A percentile compares a stretch with the other conserved stretches of the same genome.
These are phyloP conservation scores for Alternaria sp. DNA, from an alignment of 2,329 filamentous ascomycete species.

Conservation along the genomic window DNA sequence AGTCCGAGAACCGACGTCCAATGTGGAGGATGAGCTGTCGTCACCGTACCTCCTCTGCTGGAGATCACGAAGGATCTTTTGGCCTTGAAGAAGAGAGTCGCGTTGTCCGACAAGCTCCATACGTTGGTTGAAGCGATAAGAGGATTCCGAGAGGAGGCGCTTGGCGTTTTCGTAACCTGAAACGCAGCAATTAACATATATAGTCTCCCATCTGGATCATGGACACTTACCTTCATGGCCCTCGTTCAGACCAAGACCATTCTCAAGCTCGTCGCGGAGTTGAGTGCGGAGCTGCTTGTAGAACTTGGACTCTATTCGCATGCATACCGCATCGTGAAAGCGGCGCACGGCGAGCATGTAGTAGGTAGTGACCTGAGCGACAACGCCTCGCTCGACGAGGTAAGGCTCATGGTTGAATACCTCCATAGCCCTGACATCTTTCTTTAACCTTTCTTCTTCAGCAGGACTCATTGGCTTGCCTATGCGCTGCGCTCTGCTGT, in stretches of 20 bases:
- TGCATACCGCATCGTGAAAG: constrained; percentile 63
- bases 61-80: constrained; percentile 18
- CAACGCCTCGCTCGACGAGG: constrained; percentile 64
- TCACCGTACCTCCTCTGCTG: constrained; percentile 23
- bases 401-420: constrained; percentile 65
- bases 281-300: constrained; percentile 31
- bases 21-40: too few relatives aligned
- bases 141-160: too few relatives aligned
- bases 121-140: too few relatives aligned
- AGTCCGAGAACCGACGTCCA: too few relatives aligned
- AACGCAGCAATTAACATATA: too few relatives aligned
- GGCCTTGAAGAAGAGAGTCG: not conserved
- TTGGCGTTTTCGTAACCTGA: too few relatives aligned
- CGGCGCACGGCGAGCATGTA: constrained; percentile 70
- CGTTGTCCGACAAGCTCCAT: too few relatives aligned
- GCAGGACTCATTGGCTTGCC: too few relatives aligned
- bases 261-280: constrained; percentile 34
- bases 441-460: constrained; percentile 27
- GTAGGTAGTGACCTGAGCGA: constrained; percentile 70
- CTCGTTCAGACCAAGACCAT: constrained; percentile 27
- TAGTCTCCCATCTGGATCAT: too few relatives aligned
- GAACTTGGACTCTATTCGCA: constrained; percentile 48
- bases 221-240: not conserved
- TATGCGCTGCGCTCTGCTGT: too few relatives aligned
- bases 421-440: constrained; percentile 26